These are phyloP conservation scores for Yamadazyma oceani DNA, from an alignment of 1,139 yeast species.

Conservation along the genomic window DNA sequence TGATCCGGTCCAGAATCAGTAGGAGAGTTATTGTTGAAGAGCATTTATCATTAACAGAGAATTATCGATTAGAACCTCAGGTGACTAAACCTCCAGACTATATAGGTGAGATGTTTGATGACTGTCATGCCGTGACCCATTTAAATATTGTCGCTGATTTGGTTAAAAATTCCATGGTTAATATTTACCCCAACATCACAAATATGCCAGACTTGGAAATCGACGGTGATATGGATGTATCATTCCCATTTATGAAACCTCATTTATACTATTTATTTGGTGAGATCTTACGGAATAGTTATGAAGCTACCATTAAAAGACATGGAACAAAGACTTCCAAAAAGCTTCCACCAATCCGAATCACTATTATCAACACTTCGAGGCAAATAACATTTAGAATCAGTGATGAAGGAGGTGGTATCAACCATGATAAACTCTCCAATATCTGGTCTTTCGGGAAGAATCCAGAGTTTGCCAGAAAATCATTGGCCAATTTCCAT, in stretches of 20 bases:
- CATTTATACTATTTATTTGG: conserved; percentile 86
- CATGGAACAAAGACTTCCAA: conserved; percentile 31
- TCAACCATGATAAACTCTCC: conserved; percentile 54
- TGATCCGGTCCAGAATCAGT: conserved; percentile 82
- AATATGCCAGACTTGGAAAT: conserved; percentile 72
- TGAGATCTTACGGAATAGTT: conserved; percentile 80
- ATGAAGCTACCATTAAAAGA: conserved; percentile 68
- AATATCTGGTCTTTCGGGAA: conserved; percentile 86
- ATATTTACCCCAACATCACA: conserved; percentile 52
- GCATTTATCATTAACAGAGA: conserved; percentile 74
- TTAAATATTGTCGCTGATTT: conserved; percentile 53
- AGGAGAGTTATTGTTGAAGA: conserved; percentile 90
- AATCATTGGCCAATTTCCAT: conserved; percentile 63
- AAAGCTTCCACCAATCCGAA: conserved; percentile 65
- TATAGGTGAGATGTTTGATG: conserved; percentile 83
- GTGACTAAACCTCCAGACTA: conserved; percentile 61
- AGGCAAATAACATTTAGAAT: conserved; percentile 73
- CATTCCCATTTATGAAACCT: conserved; percentile 79
- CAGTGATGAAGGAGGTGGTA: conserved; percentile 90
- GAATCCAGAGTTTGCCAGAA: conserved; percentile 55
- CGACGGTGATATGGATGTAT: conserved; percentile 63
- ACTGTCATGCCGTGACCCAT: conserved; percentile 74
- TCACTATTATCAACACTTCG: conserved; percentile 66
- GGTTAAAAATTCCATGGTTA: conserved; percentile 43
- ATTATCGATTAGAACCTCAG: conserved; percentile 48